phyloP scores from a whole-genome alignment of 2,329 filamentous ascomycete species.

The Paraphaeosphaeria minitans region DNA sequence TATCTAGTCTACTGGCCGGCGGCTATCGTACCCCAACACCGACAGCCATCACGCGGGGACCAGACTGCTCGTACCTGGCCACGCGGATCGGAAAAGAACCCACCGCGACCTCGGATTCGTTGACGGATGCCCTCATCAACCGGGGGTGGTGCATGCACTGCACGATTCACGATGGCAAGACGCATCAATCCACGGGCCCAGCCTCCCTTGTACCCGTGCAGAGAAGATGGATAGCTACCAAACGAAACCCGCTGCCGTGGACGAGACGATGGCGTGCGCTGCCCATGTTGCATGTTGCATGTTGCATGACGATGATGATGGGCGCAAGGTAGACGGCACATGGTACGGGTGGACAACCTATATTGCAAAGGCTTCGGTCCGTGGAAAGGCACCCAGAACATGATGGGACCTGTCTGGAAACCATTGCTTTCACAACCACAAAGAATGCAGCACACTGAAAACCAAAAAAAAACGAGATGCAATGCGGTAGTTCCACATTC shows the following conservation, averaged over 20 bases:
- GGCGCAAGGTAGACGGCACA: conserved; percentile 49
- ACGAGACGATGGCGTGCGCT: conserved; percentile 7
- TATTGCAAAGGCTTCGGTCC: neutral
- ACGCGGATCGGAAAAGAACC: neutral
- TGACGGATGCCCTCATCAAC: neutral
- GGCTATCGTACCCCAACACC: too few species aligned
- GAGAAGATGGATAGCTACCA: conserved; percentile 17
- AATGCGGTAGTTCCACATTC: neutral
- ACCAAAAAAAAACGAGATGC: neutral
- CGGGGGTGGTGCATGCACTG: neutral
- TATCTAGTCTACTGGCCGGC: too few species aligned
- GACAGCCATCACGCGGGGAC: too few species aligned
- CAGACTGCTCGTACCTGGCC: too few species aligned
- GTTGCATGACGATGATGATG: too few species aligned
- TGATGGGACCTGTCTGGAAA: too few species aligned
- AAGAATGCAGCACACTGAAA: too few species aligned
- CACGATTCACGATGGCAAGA: neutral
- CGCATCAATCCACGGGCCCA: conserved; percentile 4
- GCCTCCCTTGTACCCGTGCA: too few species aligned
- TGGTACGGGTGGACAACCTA: conserved; percentile 23
- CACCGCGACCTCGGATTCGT: neutral
- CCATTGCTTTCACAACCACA: too few species aligned
- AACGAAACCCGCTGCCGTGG: conserved; percentile 13
- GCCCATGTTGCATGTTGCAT: too few species aligned
- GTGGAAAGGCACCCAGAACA: neutral